Conservation (phyloP, 441 rosid genomes). For the Arabidopsis hybrid region DNA sequence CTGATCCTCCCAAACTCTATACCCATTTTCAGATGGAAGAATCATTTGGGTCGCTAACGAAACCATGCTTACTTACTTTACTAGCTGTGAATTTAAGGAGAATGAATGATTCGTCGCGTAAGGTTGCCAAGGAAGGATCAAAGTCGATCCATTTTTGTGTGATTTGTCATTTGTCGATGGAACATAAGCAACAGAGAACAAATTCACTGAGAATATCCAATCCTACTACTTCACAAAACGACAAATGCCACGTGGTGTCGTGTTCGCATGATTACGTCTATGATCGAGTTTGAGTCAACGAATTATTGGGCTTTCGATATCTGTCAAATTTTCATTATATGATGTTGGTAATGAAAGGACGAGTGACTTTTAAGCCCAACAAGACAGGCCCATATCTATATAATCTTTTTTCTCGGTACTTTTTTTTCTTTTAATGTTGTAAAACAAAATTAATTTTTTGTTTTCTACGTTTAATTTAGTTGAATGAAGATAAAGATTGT, state of each 20-base stretch:
- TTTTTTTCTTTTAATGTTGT: too few relatives aligned
- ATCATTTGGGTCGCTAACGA: conserved; percentile 58
- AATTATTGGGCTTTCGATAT: too few relatives aligned
- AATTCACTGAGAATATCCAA: conserved; percentile 39
- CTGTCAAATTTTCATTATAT: too few relatives aligned
- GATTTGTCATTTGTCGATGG: not conserved
- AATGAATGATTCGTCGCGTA: conserved; percentile 4
- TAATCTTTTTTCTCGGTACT: too few relatives aligned
- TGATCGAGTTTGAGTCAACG: not conserved
- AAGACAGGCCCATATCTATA: too few relatives aligned
- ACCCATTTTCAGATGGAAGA: conserved; percentile 66
- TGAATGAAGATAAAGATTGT: too few relatives aligned
- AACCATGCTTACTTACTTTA: conserved; percentile 50
- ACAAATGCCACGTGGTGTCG: conserved; percentile 41
- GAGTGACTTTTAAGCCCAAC: too few relatives aligned
- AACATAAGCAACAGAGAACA: not conserved
- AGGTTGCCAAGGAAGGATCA: conserved; percentile 4
- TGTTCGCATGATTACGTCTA: conserved; percentile 19
- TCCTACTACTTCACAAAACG: conserved; percentile 33
- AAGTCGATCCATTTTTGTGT: conserved; percentile 26
- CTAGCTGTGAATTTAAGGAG: not conserved
- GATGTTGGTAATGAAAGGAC: too few relatives aligned
- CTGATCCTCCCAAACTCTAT: conserved; percentile 85
- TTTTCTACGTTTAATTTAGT: too few relatives aligned
- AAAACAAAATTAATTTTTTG: too few relatives aligned